Percentiles rank a stretch among this genome's conserved stretches.
These are phyloP conservation scores for Otatea glauca DNA, from an alignment of 176 grass and related monocot genomes.

Conservation along the genomic window DNA sequence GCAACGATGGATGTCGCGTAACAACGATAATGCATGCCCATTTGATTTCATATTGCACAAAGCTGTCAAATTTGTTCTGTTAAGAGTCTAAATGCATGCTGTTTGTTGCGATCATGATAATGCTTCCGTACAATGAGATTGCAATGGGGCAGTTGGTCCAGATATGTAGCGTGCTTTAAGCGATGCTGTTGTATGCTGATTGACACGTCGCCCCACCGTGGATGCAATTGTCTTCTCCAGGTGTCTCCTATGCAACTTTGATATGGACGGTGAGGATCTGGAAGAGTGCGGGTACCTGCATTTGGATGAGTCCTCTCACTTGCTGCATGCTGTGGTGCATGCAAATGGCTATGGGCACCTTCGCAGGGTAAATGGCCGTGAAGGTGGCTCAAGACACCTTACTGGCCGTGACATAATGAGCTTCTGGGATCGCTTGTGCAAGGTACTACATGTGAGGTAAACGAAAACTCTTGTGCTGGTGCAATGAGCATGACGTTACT, in stretches of 20 bases:
- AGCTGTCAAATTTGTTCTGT: background rate
- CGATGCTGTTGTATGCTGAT: background rate
- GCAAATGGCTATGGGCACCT: constrained; percentile 93
- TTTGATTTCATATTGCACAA: background rate
- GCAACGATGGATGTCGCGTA: background rate
- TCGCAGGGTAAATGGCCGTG: constrained; percentile 88
- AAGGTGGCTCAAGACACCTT: constrained; percentile 80
- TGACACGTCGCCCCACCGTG: constrained; percentile 7
- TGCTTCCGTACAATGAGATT: background rate
- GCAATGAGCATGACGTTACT: background rate
- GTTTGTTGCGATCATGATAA: background rate
- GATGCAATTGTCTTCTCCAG: constrained; percentile 57
- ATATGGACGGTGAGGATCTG: constrained; percentile 60
- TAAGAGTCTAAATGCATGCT: background rate
- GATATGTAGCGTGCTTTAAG: background rate
- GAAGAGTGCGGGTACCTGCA: constrained; percentile 67
- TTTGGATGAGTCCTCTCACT: constrained; percentile 74
- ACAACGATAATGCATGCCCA: background rate
- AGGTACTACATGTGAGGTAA: constrained; percentile 83
- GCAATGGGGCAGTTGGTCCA: background rate
- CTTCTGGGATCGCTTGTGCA: constrained; percentile 92
- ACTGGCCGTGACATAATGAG: constrained; percentile 92
- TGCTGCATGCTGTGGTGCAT: constrained; percentile 95
- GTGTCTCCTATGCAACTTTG: constrained; percentile 73
- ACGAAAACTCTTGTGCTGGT: background rate